These are phyloP conservation scores for Eutypa lata DNA, from an alignment of 2,329 filamentous ascomycete genomes.

Conservation along the genomic window DNA sequence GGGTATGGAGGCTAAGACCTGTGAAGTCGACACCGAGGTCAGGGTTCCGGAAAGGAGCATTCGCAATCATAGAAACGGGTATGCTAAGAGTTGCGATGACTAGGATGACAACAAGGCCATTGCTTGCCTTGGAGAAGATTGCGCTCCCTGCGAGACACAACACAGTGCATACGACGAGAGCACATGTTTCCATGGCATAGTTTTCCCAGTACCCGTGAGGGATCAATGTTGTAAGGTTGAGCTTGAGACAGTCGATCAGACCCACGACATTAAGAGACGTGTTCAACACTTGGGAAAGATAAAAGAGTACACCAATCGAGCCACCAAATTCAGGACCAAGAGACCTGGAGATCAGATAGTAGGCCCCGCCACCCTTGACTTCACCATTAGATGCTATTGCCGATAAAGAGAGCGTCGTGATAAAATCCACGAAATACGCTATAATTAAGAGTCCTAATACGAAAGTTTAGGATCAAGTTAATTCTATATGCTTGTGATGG, in stretches of 20 bases:
- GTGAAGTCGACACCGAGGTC: constrained; percentile 70
- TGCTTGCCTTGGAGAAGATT: constrained; percentile 77
- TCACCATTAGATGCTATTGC: constrained; percentile 89
- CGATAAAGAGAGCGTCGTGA: constrained; percentile 82
- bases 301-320: constrained; percentile 84
- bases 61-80: constrained; percentile 70
- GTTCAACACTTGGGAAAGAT: constrained; percentile 85
- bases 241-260: constrained; percentile 75
- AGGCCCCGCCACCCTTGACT: constrained; percentile 81
- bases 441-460: constrained; percentile 63
- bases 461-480: constrained; percentile 4
- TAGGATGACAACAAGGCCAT: constrained; percentile 69
- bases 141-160: constrained; percentile 78
- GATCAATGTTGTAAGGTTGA: constrained; percentile 68
- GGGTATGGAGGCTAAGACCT: constrained; percentile 67
- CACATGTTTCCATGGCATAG: constrained; percentile 71
- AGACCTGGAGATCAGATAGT: constrained; percentile 83
- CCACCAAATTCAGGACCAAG: constrained; percentile 86
- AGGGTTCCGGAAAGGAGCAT: constrained; percentile 63
- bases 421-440: constrained; percentile 78
- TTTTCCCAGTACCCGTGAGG: constrained; percentile 72
- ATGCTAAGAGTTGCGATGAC: constrained; percentile 76
- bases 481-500: not conserved
- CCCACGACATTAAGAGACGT: constrained; percentile 85
- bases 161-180: constrained; percentile 67